These are phyloP conservation scores for Melastoma candidum DNA, from an alignment of 441 rosid genomes.

Conservation along the genomic window DNA sequence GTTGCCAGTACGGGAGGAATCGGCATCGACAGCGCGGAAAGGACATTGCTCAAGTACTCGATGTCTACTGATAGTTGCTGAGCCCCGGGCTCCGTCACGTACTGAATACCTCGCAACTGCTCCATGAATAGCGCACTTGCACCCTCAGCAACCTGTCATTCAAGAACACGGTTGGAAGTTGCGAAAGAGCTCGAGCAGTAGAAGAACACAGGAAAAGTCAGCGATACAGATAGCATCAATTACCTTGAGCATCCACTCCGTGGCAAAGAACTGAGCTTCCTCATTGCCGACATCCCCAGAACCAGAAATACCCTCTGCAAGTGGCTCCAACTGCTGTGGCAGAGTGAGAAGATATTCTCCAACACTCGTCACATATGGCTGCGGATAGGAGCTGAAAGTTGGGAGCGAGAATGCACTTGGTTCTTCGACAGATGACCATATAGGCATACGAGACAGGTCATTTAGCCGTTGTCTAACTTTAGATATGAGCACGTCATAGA, in stretches of 20 bases:
- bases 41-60: conserved; percentile 93
- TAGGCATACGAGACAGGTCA: conserved; percentile 68
- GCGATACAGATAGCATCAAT: background rate
- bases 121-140: conserved; percentile 92
- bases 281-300: conserved; percentile 61
- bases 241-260: conserved; percentile 99
- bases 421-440: conserved; percentile 93
- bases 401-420: conserved; percentile 78
- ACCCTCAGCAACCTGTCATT: conserved; percentile 78
- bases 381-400: conserved; percentile 94
- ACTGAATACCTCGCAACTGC: conserved; percentile 87
- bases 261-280: conserved; percentile 89
- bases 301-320: conserved; percentile 86
- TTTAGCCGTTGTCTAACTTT: conserved; percentile 90
- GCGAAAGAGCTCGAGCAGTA: background rate
- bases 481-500: conserved; percentile 75
- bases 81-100: conserved; percentile 78
- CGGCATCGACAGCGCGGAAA: conserved; percentile 89
- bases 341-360: conserved; percentile 98
- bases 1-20: conserved; percentile 71
- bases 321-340: conserved; percentile 98
- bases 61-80: conserved; percentile 86
- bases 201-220: background rate
- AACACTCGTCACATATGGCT: conserved; percentile 75
- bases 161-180: background rate